A percentile compares a stretch with the other conserved stretches of the same genome.
Conservation (phyloP, 2,329 filamentous ascomycete species). For the Talaromyces pinophilus region DNA sequence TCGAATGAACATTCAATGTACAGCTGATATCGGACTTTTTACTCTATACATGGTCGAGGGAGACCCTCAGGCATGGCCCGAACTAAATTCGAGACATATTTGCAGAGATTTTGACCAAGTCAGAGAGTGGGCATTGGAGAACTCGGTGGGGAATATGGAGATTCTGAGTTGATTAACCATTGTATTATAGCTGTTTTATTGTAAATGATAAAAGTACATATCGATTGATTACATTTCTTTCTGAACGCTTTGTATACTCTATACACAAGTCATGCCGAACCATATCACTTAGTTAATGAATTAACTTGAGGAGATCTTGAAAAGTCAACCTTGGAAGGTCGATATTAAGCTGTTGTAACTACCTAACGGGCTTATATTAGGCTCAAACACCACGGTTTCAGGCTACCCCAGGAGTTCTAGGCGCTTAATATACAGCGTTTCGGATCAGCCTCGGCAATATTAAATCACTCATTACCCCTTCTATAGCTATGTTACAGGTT, state of each 20-base stretch:
- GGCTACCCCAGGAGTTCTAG: background rate
- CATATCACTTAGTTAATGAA: background rate
- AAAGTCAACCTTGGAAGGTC: background rate
- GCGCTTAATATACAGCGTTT: background rate
- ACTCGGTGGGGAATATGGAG: constrained; percentile 21
- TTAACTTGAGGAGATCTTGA: no score
- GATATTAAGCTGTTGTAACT: background rate
- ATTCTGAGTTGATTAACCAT: background rate
- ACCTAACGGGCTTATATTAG: background rate
- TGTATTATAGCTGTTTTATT: background rate
- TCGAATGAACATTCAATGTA: constrained; percentile 16
- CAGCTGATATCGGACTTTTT: constrained; percentile 16
- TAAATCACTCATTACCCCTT: background rate
- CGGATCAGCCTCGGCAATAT: background rate
- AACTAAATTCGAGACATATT: constrained; percentile 18
- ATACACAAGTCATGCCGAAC: background rate
- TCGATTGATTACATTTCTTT: background rate
- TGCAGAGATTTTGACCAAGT: constrained; percentile 18
- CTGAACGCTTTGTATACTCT: background rate
- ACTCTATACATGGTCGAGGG: constrained; percentile 20
- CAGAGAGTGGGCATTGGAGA: constrained; percentile 13
- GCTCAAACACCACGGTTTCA: constrained; percentile 1
- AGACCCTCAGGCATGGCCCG: constrained; percentile 18
- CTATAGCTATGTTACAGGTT: background rate
- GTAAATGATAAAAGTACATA: background rate